Base-by-base conservation (phyloP, 768 basidiomycete species). In the Tulasnella sp. region DNA sequence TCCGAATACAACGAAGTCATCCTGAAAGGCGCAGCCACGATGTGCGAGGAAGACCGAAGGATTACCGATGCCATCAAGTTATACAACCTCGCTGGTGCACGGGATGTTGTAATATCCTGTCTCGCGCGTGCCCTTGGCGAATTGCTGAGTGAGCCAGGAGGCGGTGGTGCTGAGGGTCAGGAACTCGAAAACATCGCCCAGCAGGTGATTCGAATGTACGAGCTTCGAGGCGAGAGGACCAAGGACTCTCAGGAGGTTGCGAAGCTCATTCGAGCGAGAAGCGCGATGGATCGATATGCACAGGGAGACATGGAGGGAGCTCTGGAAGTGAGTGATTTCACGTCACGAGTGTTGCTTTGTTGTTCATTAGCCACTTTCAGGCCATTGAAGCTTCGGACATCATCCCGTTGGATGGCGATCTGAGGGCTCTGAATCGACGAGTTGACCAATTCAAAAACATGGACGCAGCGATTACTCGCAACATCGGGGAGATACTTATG, bases 71-170 rank as follows among this genome's bases (percentile, higher is more conserved):
- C 95, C 2, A 94, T 98, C 82, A 94, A 95, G 78, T 83, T 99
- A 52, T 98, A 94, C 82, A 95, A 98, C 81, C 87, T 98, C 41
- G 95, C 95, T 0, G 92, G 92, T 39, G 91, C 95, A 75, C 94
- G 95, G 78, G 81, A 86, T 16, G 93, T 92, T 32, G 96, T 98
- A 70, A 87, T 98, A 47, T 84, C 88, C 7, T 92, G 92, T 69
- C 89, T 98, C 40, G 93, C 94, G 16, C 87, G 88, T 71, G 92
- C 93, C 1, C 84, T 99, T 1, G 94, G 95, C 17, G 90, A 89
- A 77, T 90, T 91, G 0, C 84, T 98, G 64, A 83, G 88, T 2
- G 85, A 90, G 75, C 87, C 89, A 0, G 78, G 79, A 63, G 78
- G 80, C 66, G 81, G 85, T 73, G 84, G 86, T 3, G 88, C 89